phyloP scores from a whole-genome alignment of 2,329 filamentous ascomycete species.

The Xylaria hypoxylon region DNA sequence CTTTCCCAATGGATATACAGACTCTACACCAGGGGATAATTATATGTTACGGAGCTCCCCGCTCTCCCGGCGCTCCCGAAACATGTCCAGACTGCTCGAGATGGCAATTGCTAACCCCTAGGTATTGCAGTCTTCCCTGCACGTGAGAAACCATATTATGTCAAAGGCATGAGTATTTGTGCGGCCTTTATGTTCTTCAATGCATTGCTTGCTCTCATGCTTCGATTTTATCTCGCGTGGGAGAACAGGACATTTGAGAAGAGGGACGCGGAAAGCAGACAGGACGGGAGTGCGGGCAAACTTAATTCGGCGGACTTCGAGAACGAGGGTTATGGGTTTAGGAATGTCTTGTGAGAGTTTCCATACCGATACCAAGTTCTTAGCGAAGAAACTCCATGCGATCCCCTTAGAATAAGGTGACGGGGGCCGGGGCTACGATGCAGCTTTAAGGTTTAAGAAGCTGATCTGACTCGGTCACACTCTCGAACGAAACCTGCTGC shows the following conservation, averaged over 20 bases:
- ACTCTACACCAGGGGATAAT: neutral
- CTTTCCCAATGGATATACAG: neutral
- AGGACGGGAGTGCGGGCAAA: conserved; percentile 18
- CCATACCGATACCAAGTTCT: neutral
- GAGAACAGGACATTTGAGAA: conserved; percentile 52
- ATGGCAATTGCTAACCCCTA: conserved; percentile 7
- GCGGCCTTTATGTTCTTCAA: conserved; percentile 57
- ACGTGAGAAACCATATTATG: conserved; percentile 52
- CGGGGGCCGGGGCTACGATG: neutral
- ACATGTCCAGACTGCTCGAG: neutral
- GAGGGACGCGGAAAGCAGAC: conserved; percentile 45
- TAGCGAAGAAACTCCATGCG: neutral
- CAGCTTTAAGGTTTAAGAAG: neutral
- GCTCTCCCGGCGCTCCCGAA: neutral
- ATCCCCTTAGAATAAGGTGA: neutral
- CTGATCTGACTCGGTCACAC: conserved; percentile 16
- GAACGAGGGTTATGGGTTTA: conserved; percentile 39
- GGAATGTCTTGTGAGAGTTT: conserved; percentile 37
- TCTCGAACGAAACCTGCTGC: too few species aligned
- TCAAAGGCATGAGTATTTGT: conserved; percentile 51
- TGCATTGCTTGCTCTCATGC: conserved; percentile 50
- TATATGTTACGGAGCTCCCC: neutral
- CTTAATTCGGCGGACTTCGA: conserved; percentile 26
- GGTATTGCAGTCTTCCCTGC: conserved; percentile 62
- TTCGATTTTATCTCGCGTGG: conserved; percentile 51